Evolutionary conservation across 2,329 filamentous ascomycete species (phyloP).

Genomic region (Parastagonospora avenae): DNA sequence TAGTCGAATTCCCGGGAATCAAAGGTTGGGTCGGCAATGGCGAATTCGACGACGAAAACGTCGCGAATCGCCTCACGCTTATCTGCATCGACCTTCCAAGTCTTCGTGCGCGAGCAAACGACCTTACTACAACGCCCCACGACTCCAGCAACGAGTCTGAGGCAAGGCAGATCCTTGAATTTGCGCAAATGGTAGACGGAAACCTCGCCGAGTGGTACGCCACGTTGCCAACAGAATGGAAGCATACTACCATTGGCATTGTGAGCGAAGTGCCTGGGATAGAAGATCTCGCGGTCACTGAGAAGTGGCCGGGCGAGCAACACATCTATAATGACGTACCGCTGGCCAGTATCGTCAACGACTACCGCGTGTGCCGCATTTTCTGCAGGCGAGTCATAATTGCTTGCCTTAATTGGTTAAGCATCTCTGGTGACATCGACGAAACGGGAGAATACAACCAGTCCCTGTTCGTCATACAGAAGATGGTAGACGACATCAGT

Average conservation of each 20-base stretch:
- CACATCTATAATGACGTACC: slow-evolving; percentile 48
- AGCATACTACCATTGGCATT: slow-evolving; percentile 38
- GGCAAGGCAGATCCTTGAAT: slow-evolving; percentile 40
- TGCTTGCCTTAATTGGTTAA: slow-evolving; percentile 40
- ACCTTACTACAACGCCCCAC: slow-evolving; percentile 32
- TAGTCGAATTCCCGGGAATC: slow-evolving; percentile 45
- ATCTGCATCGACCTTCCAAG: slow-evolving; percentile 48
- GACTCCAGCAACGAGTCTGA: slow-evolving; percentile 25
- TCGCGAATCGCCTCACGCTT: slow-evolving; percentile 47
- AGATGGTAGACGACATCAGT: slow-evolving; percentile 48
- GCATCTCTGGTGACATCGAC: slow-evolving; percentile 12
- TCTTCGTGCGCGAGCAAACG: slow-evolving; percentile 42
- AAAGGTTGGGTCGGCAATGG: slow-evolving; percentile 42
- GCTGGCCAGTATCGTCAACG: slow-evolving; percentile 48
- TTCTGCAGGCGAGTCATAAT: slow-evolving; percentile 48
- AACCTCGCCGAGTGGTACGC: slow-evolving; percentile 46
- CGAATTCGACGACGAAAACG: slow-evolving; percentile 43
- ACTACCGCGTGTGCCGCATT: slow-evolving; percentile 49
- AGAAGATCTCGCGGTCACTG: slow-evolving; percentile 35
- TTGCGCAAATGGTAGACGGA: slow-evolving; percentile 44
- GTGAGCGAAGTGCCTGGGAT: slow-evolving; percentile 24
- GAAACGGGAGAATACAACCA: slow-evolving; percentile 19
- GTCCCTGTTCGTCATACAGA: slow-evolving; percentile 38
- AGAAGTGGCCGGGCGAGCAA: slow-evolving; percentile 46
- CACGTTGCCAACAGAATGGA: slow-evolving; percentile 44